Evolutionary conservation across 225 moss, liverwort and hornwort species (phyloP).

Genomic region (Sphagnum contortum): DNA sequence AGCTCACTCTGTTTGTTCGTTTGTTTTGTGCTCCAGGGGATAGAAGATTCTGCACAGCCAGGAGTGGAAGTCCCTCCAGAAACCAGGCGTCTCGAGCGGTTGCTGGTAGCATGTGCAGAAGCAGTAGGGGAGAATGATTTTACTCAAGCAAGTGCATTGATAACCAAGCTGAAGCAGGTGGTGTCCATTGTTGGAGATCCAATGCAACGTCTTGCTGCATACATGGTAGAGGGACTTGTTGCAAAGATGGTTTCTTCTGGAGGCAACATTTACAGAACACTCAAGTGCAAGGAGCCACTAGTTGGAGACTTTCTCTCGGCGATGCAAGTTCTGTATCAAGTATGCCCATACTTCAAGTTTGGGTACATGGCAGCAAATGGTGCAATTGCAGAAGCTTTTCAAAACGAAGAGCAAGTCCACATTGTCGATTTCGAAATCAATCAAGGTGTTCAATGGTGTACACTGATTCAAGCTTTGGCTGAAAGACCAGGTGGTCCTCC

Average conservation of each 20-base stretch:
- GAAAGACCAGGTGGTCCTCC: constrained; percentile 14
- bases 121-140: constrained; percentile 27
- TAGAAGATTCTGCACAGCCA: too few species aligned
- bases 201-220: constrained; percentile 25
- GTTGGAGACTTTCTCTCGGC: constrained; percentile 15
- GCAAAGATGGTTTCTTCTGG: constrained; percentile 5
- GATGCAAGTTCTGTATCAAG: constrained; percentile 9
- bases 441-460: constrained; percentile 22
- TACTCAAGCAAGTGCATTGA: constrained; percentile 19
- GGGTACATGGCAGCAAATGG: constrained; percentile 25
- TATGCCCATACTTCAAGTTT: constrained; percentile 17
- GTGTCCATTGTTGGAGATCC: constrained; percentile 13
- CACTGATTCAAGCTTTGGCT: constrained; percentile 19
- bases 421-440: constrained; percentile 29
- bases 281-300: background rate
- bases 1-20: too few species aligned
- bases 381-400: constrained; percentile 27
- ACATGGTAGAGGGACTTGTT: constrained; percentile 23
- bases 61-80: too few species aligned
- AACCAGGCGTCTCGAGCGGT: constrained; percentile 13
- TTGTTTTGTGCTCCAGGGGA: too few species aligned
- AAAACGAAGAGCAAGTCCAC: constrained; percentile 16
- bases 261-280: constrained; percentile 7
- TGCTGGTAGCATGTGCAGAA: constrained; percentile 27
- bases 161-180: constrained; percentile 24